A percentile compares a stretch with the other conserved stretches of the same genome.
Evolutionary conservation across 1,284 basidiomycete species (phyloP).

Genomic region (Cryptococcus hybrid): DNA sequence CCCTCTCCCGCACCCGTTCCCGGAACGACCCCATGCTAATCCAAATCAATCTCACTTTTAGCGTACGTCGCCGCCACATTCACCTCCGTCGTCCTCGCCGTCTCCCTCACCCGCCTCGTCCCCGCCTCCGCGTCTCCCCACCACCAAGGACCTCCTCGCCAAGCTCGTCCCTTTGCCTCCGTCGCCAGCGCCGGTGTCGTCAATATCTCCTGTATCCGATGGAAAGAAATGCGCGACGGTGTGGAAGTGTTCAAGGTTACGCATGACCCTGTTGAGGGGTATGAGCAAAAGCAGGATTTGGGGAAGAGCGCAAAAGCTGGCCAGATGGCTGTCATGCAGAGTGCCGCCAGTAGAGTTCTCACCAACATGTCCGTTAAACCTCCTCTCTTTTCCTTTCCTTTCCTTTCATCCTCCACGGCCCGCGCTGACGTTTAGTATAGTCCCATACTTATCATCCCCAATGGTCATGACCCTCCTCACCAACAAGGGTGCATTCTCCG

Average conservation of each 20-base stretch:
- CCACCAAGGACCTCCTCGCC: slow-evolving; percentile 45
- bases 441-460: slow-evolving; percentile 56
- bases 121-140: slow-evolving; percentile 41
- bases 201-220: slow-evolving; percentile 56
- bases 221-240: slow-evolving; percentile 59
- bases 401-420: background rate
- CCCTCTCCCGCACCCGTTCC: background rate
- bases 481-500: slow-evolving; percentile 46
- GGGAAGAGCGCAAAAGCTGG: slow-evolving; percentile 54
- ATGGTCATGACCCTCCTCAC: slow-evolving; percentile 53
- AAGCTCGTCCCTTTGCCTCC: slow-evolving; percentile 55
- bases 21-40: background rate
- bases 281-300: slow-evolving; percentile 44
- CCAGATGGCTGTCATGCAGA: slow-evolving; percentile 54
- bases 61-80: slow-evolving; percentile 56
- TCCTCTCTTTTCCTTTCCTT: slow-evolving; percentile 1
- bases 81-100: slow-evolving; percentile 55
- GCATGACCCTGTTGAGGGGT: slow-evolving; percentile 22
- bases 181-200: slow-evolving; percentile 55
- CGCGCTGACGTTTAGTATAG: slow-evolving; percentile 20
- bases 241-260: slow-evolving; percentile 51
- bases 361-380: slow-evolving; percentile 53
- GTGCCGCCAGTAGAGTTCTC: slow-evolving; percentile 54
- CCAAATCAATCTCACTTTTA: slow-evolving; percentile 4
- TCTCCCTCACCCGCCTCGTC: slow-evolving; percentile 53